Evolutionary conservation across 2,329 filamentous ascomycete species (phyloP).

Genomic region (Aspergillus uvarum): DNA sequence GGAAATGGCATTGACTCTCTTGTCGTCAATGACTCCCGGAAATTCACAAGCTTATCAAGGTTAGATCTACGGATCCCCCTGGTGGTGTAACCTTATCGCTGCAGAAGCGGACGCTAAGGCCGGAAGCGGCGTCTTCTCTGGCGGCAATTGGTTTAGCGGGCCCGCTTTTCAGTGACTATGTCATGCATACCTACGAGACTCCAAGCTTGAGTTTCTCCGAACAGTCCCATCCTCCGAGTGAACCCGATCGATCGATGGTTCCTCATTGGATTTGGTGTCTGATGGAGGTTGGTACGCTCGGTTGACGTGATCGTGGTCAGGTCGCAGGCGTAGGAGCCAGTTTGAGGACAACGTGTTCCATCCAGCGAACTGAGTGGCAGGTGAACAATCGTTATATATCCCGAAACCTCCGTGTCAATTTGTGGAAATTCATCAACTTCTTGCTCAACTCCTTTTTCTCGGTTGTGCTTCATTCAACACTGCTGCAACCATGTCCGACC

Average conservation of each 20-base stretch:
- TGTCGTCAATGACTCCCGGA: background rate
- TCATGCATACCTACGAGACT: background rate
- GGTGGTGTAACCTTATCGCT: background rate
- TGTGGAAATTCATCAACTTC: background rate
- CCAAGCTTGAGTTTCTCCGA: background rate
- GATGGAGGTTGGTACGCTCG: too few relatives aligned
- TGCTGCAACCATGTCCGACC: background rate
- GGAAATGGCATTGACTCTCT: background rate
- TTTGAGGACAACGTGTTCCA: background rate
- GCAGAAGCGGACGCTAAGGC: background rate
- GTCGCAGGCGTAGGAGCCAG: background rate
- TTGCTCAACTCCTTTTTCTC: background rate
- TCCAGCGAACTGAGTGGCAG: background rate
- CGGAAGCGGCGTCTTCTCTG: background rate
- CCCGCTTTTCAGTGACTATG: background rate
- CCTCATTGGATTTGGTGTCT: background rate
- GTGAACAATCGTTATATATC: background rate
- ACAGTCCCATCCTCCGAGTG: background rate
- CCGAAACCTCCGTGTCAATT: background rate
- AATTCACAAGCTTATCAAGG: background rate
- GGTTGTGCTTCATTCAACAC: background rate
- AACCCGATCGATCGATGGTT: background rate
- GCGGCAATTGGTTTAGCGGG: background rate
- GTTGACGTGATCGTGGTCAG: background rate
- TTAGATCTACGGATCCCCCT: background rate